Evolutionary conservation across 1,139 yeast genomes (phyloP), one percentile per base, ranked within the genome.

Genomic region (Yamadazyma dushanensis): DNA sequence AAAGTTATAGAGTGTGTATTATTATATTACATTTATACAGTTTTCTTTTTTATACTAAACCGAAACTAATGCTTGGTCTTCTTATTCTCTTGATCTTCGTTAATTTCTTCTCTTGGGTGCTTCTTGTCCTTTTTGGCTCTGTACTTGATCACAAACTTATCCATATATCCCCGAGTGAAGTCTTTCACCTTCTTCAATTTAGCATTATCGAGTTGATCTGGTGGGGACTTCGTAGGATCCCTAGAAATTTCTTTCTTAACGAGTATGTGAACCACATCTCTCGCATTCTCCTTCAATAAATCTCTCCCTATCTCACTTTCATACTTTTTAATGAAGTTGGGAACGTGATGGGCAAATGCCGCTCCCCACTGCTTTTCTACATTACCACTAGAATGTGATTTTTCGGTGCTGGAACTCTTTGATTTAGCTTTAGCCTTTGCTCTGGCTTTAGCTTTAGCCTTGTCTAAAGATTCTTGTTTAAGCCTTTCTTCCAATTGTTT

Each of bases 341-440:
- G 97, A 14, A 92, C 84, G 50, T 78, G 71, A 17, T 73, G 63
- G 2, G 97, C 97, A 57, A 92, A 78, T 21, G 73, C 58, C 32
- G 62, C 68, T 15, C 72, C 70, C 89, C 90, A 85, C 47, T 66
- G 66, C 41, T 64, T 58, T 38, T 69, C 77, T 9, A 50, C 38
- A 9, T 45, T 37, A 13, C 10, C 15, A 8, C 19, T 45, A 28
- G 30, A 26, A 26, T 45, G 40, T 28, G 44, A 45, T 17, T 36
- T 28, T 8, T n/a, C 16, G 6, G 11, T 20, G 13, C 16, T 5
- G 14, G 8, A 37, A 29, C 26, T 19, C 35, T 40, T 49, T 34
- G 47, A 44, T 19, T 52, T 51, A 13, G 43, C 31, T 35, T 38
- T 40, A 14, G 36, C 28, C 26, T 38, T 46, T n/a, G 43, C 41